Base-by-base conservation (phyloP, 106 monocot species). In the Posidonia australis region DNA sequence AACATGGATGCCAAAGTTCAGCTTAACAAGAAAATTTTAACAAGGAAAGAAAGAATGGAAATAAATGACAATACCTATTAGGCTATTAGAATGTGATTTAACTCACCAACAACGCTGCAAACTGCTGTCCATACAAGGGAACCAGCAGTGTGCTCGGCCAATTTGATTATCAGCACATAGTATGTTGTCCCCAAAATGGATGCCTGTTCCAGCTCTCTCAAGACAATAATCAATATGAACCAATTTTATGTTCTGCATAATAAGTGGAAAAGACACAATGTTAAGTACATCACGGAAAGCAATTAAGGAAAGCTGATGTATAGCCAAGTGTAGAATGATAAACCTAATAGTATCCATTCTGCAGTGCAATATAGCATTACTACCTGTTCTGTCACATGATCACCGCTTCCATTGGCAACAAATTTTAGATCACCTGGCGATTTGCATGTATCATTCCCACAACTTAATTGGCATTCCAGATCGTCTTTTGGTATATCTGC, bases 111-210 rank as follows among this genome's bases (percentile, higher is more conserved):
- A 91, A 25, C 79, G 69, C 57, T 98, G 87, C 18, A 65, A 65
- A 69, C 43, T 61, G 62, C 48, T 79, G 69, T 98, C 74, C 73
- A 85, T 62, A 51, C 98, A 98, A 41, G 98, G 98, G 30, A 98
- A 98, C 98, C 98, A 98, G 76, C 98, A 87, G 59, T 73, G 80
- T 54, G 87, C 80, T 46, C 91, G 82, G 27, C 83, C 83, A 22
- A 88, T 81, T 65, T 98, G 98, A 67, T 83, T 98, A 77, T 85
- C 73, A 62, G 81, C 83, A 67, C 74, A 77, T 28, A 90, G 42
- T 42, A 88, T 29, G 65, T 74, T 68, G 60, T 73, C 76, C 13
- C 66, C 74, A 77, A 98, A 98, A 79, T 81, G 81, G 19, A 91
- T 70, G 19, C 87, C 87, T 56, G 77, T 65, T 66, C 87, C 83